Evolutionary conservation across 2,329 filamentous ascomycete species (phyloP).

Genomic region (Basipetospora sp.): DNA sequence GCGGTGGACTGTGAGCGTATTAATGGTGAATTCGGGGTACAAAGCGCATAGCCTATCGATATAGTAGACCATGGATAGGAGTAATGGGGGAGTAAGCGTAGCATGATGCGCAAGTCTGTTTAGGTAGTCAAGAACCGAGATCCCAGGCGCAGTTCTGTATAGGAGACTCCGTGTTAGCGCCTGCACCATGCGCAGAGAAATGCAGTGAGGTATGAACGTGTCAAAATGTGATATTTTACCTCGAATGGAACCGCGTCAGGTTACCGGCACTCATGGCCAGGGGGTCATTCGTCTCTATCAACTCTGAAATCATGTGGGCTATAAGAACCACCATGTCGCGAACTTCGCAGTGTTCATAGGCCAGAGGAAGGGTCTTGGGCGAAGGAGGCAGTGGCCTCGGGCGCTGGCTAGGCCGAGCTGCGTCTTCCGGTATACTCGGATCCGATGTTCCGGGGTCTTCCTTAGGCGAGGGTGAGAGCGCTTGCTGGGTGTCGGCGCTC

Average conservation of each 20-base stretch:
- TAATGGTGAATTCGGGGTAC: constrained; percentile 91
- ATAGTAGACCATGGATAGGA: constrained; percentile 98
- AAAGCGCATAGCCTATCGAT: constrained; percentile 87
- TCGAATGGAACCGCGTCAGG: constrained; percentile 86
- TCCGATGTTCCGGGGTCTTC: constrained; percentile 14
- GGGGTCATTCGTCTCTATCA: constrained; percentile 83
- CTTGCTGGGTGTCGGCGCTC: constrained; percentile 1
- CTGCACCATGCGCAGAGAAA: too few species aligned
- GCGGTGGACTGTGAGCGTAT: constrained; percentile 87
- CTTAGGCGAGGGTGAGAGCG: neutral
- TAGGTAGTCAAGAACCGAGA: constrained; percentile 87
- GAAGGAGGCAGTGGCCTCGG: constrained; percentile 33
- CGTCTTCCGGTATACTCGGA: constrained; percentile 13
- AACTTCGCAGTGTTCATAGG: constrained; percentile 68
- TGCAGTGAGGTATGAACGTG: too few species aligned
- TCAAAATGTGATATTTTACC: constrained; percentile 45
- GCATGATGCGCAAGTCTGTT: constrained; percentile 86
- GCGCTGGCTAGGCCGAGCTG: constrained; percentile 32
- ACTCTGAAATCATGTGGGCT: constrained; percentile 85
- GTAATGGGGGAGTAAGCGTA: constrained; percentile 76
- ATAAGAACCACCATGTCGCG: constrained; percentile 84
- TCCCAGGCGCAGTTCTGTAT: constrained; percentile 57
- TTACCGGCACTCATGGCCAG: constrained; percentile 63
- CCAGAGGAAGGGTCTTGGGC: constrained; percentile 48
- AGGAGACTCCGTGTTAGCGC: neutral